A percentile compares a stretch with the other conserved stretches of the same genome.
phyloP scores from a whole-genome alignment of 139 green algal genomes.

The Coelastrella sp. region DNA sequence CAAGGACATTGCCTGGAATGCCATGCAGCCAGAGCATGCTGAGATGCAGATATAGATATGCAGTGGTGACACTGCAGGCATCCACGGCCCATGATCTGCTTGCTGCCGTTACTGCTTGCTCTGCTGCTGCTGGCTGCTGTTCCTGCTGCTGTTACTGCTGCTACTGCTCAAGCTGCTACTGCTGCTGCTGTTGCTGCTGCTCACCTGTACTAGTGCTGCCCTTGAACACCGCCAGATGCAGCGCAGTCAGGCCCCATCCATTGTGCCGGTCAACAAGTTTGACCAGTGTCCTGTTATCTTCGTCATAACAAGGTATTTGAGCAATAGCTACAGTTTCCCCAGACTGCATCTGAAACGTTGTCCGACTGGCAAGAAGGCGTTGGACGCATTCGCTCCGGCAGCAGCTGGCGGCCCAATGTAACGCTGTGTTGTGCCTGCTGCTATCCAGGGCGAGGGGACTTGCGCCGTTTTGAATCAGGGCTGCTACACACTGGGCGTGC shows the following conservation, averaged over 20 bases:
- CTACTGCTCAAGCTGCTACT: too few species aligned
- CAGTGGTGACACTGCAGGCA: too few species aligned
- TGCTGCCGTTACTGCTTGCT: too few species aligned
- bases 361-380: slow-evolving; percentile 50
- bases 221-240: slow-evolving; percentile 68
- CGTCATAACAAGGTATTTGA: slow-evolving; percentile 58
- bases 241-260: slow-evolving; percentile 63
- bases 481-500: slow-evolving; percentile 64
- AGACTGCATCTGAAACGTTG: slow-evolving; percentile 38
- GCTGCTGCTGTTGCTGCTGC: not conserved
- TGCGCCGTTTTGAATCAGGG: slow-evolving; percentile 64
- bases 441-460: slow-evolving; percentile 58
- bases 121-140: too few species aligned
- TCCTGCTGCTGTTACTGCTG: too few species aligned
- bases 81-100: not conserved
- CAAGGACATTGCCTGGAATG: too few species aligned
- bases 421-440: slow-evolving; percentile 60
- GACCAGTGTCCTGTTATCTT: slow-evolving; percentile 40
- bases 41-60: too few species aligned
- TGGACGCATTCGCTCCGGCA: slow-evolving; percentile 62
- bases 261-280: slow-evolving; percentile 70
- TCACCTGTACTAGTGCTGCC: slow-evolving; percentile 56
- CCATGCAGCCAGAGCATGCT: too few species aligned
- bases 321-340: slow-evolving; percentile 19
- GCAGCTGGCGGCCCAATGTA: slow-evolving; percentile 63